phyloP scores from a whole-genome alignment of 2,329 filamentous ascomycete genomes.

The Immersiporthe knoxdaviesiana region DNA sequence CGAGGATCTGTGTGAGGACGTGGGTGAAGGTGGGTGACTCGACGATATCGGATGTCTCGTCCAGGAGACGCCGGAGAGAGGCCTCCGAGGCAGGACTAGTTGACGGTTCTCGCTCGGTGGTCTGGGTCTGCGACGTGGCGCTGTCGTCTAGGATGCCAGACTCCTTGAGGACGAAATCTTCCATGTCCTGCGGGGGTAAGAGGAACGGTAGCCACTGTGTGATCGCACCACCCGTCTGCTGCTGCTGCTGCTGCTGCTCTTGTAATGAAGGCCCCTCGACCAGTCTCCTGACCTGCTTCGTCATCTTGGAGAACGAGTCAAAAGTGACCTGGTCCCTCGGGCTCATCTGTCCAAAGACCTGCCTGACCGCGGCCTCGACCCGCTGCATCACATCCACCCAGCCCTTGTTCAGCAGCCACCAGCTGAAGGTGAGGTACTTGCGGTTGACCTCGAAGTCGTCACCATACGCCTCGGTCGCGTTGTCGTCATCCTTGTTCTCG shows the following conservation, averaged over 20 bases:
- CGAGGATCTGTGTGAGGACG: constrained; percentile 83
- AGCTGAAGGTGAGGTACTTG: constrained; percentile 93
- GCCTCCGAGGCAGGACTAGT: constrained; percentile 50
- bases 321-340: constrained; percentile 87
- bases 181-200: constrained; percentile 76
- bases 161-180: constrained; percentile 82
- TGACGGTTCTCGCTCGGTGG: constrained; percentile 32
- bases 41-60: constrained; percentile 94
- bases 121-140: constrained; percentile 39
- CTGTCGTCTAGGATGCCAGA: constrained; percentile 72
- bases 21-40: constrained; percentile 90
- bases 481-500: constrained; percentile 92
- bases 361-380: constrained; percentile 83
- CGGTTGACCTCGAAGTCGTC: constrained; percentile 96
- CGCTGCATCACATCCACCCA: constrained; percentile 82
- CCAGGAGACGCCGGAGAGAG: constrained; percentile 79
- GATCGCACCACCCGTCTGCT: constrained; percentile 37
- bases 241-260: constrained; percentile 5
- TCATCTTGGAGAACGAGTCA: constrained; percentile 77
- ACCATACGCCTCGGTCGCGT: constrained; percentile 78
- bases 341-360: constrained; percentile 87
- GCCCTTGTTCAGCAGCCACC: constrained; percentile 93
- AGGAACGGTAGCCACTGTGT: constrained; percentile 82
- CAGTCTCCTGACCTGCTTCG: constrained; percentile 79
- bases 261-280: constrained; percentile 65